phyloP scores from a whole-genome alignment of 2,329 filamentous ascomycete genomes.

The Aspergillus japonicus region DNA sequence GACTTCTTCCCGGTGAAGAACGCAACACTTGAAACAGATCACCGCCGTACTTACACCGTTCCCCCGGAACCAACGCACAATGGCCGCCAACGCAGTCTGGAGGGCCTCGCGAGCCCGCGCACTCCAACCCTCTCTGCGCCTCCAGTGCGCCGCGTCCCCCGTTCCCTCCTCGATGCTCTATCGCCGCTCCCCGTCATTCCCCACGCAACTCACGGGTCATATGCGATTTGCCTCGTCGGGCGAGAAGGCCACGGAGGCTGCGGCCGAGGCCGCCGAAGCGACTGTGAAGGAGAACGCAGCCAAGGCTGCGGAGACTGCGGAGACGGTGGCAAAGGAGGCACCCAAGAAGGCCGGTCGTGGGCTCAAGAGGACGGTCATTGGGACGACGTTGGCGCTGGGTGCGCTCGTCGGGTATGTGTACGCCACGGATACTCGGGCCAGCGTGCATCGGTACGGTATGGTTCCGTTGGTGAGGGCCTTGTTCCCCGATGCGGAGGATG shows the following conservation, averaged over 20 bases:
- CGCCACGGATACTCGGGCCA: constrained; percentile 71
- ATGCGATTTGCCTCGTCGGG: constrained; percentile 16
- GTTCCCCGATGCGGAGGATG: constrained; percentile 66
- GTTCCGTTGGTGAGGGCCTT: constrained; percentile 47
- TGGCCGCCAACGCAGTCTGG: constrained; percentile 27
- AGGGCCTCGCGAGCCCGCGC: constrained; percentile 25
- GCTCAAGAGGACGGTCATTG: constrained; percentile 35
- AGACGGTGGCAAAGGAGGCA: constrained; percentile 22
- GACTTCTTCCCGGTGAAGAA: not conserved
- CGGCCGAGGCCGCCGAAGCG: constrained; percentile 12
- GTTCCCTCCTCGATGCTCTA: constrained; percentile 23
- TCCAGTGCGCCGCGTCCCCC: constrained; percentile 2
- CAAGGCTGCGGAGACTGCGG: constrained; percentile 10
- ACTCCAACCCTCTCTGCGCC: constrained; percentile 22
- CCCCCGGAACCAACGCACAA: not conserved
- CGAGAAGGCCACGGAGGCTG: constrained; percentile 3
- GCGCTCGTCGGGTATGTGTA: constrained; percentile 61
- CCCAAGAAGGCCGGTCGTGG: constrained; percentile 31
- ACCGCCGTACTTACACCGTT: not conserved
- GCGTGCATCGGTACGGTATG: constrained; percentile 65
- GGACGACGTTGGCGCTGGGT: constrained; percentile 54
- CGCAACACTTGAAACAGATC: not conserved
- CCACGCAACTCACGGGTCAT: constrained; percentile 9
- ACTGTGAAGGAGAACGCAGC: constrained; percentile 4
- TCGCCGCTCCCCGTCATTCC: constrained; percentile 7